Evolutionary conservation across 2,329 filamentous ascomycete species (phyloP), one percentile per base, ranked within the genome.

Genomic region (Cadophora sp.): DNA sequence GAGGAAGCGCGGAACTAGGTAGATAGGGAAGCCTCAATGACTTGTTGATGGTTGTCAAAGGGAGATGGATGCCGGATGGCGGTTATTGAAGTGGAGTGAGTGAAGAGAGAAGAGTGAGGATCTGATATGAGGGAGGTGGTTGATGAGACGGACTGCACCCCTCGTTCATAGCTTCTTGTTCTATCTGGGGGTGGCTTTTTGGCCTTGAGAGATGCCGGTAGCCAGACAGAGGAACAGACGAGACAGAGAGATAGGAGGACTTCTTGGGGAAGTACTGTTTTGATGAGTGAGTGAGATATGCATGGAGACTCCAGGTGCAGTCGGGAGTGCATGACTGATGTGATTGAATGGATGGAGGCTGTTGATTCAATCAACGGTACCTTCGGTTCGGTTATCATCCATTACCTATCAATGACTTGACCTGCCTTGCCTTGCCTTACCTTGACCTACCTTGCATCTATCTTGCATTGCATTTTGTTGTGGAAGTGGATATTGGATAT

Each of bases 161-260:
- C n/a, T 39, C 30, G 18, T n/a, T 30, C 30, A 41, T 39, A 56
- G 53, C 30, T 39, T 6, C 53, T 56, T n/a, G 30, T 39, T 20
- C 41, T 56, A 56, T 56, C 53, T 56, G 53, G 53, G 53, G 53
- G 33, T 39, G 33, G 53, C 53, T 56, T 39, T 22, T 30, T n/a
- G 30, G 4, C 14, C 43, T 18, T 45, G 16, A 55, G 30, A 20
- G 8, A 53, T 56, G 53, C 33, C 33, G 33, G 53, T 56, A 56
- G 53, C 53, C 33, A 56, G 33, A 18, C 11, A 56, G 33, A 56
- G 18, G 6, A 8, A n/a, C 14, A 18, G 14, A 5, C 13, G 41
- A 55, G 30, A 20, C 2, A 22, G 45, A 22, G 7, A n/a, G 50
- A 33, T 13, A 39, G 11, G 33, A 39, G n/a, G 33, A 56, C 53